A percentile compares a stretch with the other conserved stretches of the same genome.
These are phyloP conservation scores for Heimioporus sp. DNA, from an alignment of 768 basidiomycete genomes.

Conservation along the genomic window DNA sequence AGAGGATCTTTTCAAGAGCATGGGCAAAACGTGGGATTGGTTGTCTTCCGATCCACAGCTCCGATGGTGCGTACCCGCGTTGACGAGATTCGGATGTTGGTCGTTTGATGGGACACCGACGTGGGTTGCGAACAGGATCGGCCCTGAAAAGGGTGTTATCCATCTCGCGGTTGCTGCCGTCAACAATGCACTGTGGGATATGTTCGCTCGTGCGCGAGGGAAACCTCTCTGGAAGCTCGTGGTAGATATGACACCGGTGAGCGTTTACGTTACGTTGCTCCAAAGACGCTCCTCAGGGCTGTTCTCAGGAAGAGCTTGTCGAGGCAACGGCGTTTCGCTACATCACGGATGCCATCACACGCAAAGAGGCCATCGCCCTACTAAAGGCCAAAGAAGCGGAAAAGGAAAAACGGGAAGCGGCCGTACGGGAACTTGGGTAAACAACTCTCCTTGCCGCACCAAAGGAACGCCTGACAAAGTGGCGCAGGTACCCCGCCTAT, in stretches of 20 bases:
- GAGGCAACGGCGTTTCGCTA: conserved; percentile 79
- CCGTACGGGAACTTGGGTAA: conserved; percentile 68
- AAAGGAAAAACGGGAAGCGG: conserved; percentile 77
- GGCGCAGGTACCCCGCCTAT: conserved; percentile 82
- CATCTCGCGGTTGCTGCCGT: conserved; percentile 88
- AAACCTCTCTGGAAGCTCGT: conserved; percentile 96
- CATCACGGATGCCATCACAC: conserved; percentile 91
- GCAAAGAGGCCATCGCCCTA: conserved; percentile 83
- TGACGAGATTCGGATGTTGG: neutral
- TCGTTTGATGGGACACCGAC: neutral
- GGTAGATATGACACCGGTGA: conserved; percentile 81
- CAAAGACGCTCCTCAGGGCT: neutral
- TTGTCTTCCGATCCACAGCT: conserved; percentile 87
- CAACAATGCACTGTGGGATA: conserved; percentile 92
- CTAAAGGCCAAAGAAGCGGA: conserved; percentile 73
- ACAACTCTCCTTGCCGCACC: conserved; percentile 7
- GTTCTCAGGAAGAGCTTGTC: conserved; percentile 74
- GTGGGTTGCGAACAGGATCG: conserved; percentile 55
- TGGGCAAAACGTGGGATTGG: conserved; percentile 90
- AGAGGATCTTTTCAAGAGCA: conserved; percentile 80
- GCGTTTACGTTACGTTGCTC: conserved; percentile 5
- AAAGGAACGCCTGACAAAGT: neutral
- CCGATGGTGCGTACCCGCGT: conserved; percentile 58
- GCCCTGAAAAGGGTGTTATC: conserved; percentile 94
- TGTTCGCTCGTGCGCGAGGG: conserved; percentile 73